A percentile compares a stretch with the other conserved stretches of the same genome.
Evolutionary conservation across 257 asterid genomes (phyloP).

Genomic region (Solanum clarkiae): DNA sequence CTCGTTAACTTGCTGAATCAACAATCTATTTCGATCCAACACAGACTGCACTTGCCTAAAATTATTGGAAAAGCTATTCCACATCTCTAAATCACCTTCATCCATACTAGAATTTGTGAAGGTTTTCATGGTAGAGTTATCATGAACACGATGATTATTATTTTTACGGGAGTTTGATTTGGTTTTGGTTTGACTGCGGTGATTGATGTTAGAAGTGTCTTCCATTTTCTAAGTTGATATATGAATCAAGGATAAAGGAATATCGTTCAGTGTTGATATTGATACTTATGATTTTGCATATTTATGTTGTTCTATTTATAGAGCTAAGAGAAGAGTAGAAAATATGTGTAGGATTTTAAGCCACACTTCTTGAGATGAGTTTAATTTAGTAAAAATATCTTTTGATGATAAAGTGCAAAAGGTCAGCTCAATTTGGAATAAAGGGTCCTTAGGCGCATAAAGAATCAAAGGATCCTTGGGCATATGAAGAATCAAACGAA

Average conservation of each 20-base stretch:
- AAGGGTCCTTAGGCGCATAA: background rate
- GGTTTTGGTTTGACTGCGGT: conserved; percentile 1
- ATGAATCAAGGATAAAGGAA: background rate
- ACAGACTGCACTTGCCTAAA: conserved; percentile 60
- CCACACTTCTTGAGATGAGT: background rate
- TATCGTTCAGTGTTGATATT: background rate
- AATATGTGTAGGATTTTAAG: background rate
- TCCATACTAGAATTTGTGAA: background rate
- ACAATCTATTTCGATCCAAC: conserved; percentile 53
- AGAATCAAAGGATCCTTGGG: background rate
- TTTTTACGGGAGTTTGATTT: background rate
- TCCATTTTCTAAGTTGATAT: conserved; percentile 1
- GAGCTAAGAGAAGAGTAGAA: background rate
- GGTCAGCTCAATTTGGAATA: background rate
- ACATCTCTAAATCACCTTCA: conserved; percentile 34
- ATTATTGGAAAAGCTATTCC: conserved; percentile 40
- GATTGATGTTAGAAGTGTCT: conserved; percentile 7
- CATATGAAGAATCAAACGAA: background rate
- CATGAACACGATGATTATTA: background rate
- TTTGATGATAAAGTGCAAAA: background rate
- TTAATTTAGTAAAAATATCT: background rate
- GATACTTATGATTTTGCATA: background rate
- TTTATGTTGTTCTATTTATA: background rate
- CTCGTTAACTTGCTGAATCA: conserved; percentile 74
- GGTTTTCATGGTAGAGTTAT: background rate